phyloP scores from a whole-genome alignment of 257 asterid genomes.

The Gentiana straminea region DNA sequence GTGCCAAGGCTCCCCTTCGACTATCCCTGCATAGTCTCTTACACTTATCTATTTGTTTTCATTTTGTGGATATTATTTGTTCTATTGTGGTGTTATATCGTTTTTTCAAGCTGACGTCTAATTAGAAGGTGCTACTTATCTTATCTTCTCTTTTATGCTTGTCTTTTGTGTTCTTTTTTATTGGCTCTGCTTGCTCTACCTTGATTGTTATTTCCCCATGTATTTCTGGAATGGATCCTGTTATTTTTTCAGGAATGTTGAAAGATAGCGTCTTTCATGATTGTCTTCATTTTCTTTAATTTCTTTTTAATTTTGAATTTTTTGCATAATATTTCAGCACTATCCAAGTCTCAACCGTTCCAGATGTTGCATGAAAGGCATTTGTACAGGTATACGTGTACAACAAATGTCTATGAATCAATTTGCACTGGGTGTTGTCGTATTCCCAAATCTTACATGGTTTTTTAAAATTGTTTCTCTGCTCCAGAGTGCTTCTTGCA shows the following conservation, averaged over 20 bases:
- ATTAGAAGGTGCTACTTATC: too few species aligned
- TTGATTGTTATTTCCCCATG: background rate
- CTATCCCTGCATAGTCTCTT: too few species aligned
- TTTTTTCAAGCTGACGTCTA: too few species aligned
- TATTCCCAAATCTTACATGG: too few species aligned
- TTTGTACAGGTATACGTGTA: slow-evolving; percentile 65
- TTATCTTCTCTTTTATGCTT: background rate
- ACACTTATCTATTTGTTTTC: too few species aligned
- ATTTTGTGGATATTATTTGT: too few species aligned
- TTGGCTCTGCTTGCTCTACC: background rate
- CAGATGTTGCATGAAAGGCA: slow-evolving; percentile 96
- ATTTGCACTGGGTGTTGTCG: too few species aligned
- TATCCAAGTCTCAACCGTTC: slow-evolving; percentile 98
- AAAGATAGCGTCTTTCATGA: background rate
- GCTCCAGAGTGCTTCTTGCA: slow-evolving; percentile 84
- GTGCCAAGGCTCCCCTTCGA: too few species aligned
- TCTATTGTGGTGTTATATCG: too few species aligned
- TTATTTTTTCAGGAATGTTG: background rate
- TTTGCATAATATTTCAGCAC: slow-evolving; percentile 47
- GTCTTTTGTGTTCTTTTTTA: background rate
- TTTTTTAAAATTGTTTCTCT: slow-evolving; percentile 8
- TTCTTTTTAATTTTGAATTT: slow-evolving; percentile 12
- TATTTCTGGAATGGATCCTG: background rate
- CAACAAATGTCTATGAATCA: too few species aligned
- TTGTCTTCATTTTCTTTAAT: too few species aligned